Base-by-base conservation (phyloP, 352 stramenopile genomes). In the Globisporangium perplexum region DNA sequence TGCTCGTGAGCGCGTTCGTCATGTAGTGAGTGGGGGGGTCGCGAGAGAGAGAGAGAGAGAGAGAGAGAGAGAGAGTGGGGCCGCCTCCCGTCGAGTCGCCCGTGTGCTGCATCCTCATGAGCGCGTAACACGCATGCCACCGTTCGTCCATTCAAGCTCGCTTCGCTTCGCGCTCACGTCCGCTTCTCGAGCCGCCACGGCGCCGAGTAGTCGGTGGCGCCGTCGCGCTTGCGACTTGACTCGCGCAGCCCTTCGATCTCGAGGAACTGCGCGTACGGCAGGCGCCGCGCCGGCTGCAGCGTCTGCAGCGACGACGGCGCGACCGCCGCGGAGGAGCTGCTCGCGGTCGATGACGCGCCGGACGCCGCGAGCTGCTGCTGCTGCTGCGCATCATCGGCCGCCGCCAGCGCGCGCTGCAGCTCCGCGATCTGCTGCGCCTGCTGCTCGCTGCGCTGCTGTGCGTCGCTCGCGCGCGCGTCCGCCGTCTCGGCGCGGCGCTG, bases 211-310 rank as follows among this genome's bases (percentile, higher is more conserved):
- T 74, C 66, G 10, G 78, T 61, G 18, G 60, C 62, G 1, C 68
- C 60, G 4, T 71, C 53, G 18, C 68, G 65, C 38, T 75, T 70
- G 44, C 63, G 61, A 35, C 74, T 83, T 8, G 83, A 93, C 55
- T 93, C 83, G 4, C 83, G 80, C 11, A 93, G 31, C 0, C 83
- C 83, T 65, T 93, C 83, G 43, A 93, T 88, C 56, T 93, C 83
- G 23, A 93, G 69, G 14, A 65, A 86, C 35, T 86, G 78, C 8
- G 83, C 83, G 47, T 93, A 93, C n/a, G 80, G 83, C 51, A 93
- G 57, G 1, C 83, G 77, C 18, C 69, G 62, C 5, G 70, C 67
- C 7, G 80, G 74, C 24, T 82, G 74, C 15, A 91, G 47, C 4
- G 74, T 33, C 24, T 57, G 58, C 4, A 65, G 43, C 7, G 55